Conservation (phyloP, 2,329 filamentous ascomycete species). For the Fusarium chuoi region DNA sequence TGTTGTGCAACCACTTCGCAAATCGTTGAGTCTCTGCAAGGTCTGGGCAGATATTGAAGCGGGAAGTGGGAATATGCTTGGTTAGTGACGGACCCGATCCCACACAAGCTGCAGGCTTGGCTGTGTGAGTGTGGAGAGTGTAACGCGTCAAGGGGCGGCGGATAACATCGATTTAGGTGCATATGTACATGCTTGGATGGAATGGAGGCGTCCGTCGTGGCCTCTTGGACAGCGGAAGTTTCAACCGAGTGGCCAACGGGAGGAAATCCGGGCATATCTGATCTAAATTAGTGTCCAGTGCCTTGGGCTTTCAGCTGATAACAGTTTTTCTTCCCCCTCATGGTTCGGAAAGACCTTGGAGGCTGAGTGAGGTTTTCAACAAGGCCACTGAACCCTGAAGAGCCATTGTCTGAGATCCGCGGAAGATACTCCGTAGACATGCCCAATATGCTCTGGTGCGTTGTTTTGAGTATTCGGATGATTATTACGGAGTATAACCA, state of each 20-base stretch:
- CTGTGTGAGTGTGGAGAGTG: constrained; percentile 24
- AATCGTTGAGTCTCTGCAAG: constrained; percentile 12
- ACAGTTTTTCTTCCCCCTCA: neutral
- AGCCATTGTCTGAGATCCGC: neutral
- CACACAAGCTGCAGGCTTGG: constrained; percentile 24
- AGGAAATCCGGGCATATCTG: constrained; percentile 7
- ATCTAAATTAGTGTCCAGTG: neutral
- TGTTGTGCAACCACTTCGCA: constrained; percentile 25
- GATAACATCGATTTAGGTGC: neutral
- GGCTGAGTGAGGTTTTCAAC: neutral
- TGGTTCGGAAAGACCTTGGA: neutral
- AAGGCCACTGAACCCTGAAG: constrained; percentile 1
- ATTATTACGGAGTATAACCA: neutral
- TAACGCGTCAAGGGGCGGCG: constrained; percentile 40
- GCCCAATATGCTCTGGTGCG: neutral
- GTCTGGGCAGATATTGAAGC: constrained; percentile 25
- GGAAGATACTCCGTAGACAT: neutral
- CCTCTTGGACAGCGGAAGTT: constrained; percentile 23
- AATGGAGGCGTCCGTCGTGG: constrained; percentile 27
- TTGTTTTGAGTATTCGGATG: constrained; percentile 10
- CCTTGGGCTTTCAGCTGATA: neutral
- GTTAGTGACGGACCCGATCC: constrained; percentile 8
- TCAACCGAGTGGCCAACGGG: constrained; percentile 24
- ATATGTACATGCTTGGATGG: constrained; percentile 14
- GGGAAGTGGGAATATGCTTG: constrained; percentile 33